Conservation (phyloP, 2,329 filamentous ascomycete genomes). For the Pestalotiopsis sp. region DNA sequence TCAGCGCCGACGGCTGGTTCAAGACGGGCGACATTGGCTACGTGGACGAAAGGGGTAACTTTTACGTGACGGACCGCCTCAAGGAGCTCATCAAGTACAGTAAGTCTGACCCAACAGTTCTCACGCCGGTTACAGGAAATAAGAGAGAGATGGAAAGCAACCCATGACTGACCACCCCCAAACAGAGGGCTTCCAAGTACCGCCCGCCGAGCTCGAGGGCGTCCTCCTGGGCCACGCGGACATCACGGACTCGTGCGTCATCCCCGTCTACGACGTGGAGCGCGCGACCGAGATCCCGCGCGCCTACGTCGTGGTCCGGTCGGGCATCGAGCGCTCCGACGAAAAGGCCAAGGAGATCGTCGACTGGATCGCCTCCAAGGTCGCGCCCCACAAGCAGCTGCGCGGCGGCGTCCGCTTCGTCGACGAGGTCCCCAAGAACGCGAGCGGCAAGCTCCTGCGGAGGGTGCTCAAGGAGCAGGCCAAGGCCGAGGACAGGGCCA, state of each 20-base stretch:
- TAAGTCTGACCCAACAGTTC: conserved; percentile 32
- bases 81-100: conserved; percentile 69
- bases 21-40: conserved; percentile 88
- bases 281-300: conserved; percentile 71
- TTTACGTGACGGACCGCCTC: conserved; percentile 87
- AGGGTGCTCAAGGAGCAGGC: conserved; percentile 54
- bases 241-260: conserved; percentile 62
- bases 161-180: conserved; percentile 31
- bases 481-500: conserved; percentile 32
- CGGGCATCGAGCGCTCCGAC: conserved; percentile 37
- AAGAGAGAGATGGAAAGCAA: too few relatives aligned
- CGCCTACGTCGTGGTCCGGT: conserved; percentile 60
- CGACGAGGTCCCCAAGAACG: conserved; percentile 63
- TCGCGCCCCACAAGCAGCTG: conserved; percentile 42
- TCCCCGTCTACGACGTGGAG: conserved; percentile 61
- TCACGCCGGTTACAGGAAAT: too few relatives aligned
- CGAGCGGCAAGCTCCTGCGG: conserved; percentile 65
- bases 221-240: conserved; percentile 44
- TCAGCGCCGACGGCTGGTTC: conserved; percentile 82
- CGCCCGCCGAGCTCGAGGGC: conserved; percentile 66
- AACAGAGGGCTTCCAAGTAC: conserved; percentile 72
- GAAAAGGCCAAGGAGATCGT: conserved; percentile 41
- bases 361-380: conserved; percentile 38
- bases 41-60: conserved; percentile 75
- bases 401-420: conserved; percentile 48